These are phyloP conservation scores for Pseudoperonospora humuli DNA, from an alignment of 352 stramenopile genomes.

Conservation along the genomic window DNA sequence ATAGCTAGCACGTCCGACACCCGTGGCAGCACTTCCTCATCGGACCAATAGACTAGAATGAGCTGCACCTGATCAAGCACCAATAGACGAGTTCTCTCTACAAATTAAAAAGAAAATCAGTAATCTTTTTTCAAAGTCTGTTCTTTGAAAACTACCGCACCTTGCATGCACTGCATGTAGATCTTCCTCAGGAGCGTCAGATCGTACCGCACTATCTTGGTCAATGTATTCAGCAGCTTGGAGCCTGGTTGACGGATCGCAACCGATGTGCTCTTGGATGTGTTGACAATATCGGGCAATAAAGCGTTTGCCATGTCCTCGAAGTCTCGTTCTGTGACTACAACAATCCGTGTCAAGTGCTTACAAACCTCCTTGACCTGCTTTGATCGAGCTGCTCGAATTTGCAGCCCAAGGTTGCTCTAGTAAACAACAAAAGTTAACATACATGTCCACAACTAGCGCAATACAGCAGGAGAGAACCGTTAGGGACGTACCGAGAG, in stretches of 20 bases:
- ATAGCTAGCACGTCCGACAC: constrained; percentile 50
- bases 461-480: constrained; percentile 2
- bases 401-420: constrained; percentile 31
- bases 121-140: neutral
- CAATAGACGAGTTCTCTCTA: constrained; percentile 46
- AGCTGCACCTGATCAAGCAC: constrained; percentile 53
- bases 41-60: constrained; percentile 46
- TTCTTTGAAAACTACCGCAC: constrained; percentile 12
- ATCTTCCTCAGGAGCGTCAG: constrained; percentile 39
- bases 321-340: constrained; percentile 37
- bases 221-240: constrained; percentile 43
- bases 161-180: constrained; percentile 34
- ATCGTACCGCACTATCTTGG: constrained; percentile 55
- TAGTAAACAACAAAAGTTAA: constrained; percentile 10
- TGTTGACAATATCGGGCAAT: constrained; percentile 36
- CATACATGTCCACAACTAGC: neutral
- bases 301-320: constrained; percentile 49
- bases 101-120: constrained; percentile 1
- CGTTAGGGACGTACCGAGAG: constrained; percentile 32
- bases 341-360: constrained; percentile 39
- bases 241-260: constrained; percentile 46
- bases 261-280: constrained; percentile 42
- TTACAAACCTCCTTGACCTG: constrained; percentile 46
- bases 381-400: constrained; percentile 41
- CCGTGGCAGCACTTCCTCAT: constrained; percentile 33